Conservation (phyloP, 2,329 filamentous ascomycete genomes). For the Incumbomyces lentus region DNA sequence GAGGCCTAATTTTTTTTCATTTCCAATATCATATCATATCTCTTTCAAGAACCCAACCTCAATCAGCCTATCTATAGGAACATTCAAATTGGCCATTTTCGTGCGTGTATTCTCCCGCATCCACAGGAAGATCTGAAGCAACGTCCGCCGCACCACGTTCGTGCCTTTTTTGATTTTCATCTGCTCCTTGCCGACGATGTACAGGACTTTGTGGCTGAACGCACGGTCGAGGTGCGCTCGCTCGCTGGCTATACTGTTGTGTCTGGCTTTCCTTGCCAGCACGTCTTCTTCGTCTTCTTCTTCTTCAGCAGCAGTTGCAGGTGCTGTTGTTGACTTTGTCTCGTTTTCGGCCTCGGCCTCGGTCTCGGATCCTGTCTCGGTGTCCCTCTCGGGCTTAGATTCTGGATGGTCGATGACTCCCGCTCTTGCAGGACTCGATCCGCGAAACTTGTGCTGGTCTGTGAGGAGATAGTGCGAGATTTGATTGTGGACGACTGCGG, state of each 20-base stretch:
- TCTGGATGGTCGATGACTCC: too few species aligned
- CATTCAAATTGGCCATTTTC: slow-evolving; percentile 29
- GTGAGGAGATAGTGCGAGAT: slow-evolving; percentile 41
- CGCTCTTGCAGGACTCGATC: background rate
- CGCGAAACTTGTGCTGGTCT: slow-evolving; percentile 1
- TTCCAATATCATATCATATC: slow-evolving; percentile 18
- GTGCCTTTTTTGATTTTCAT: slow-evolving; percentile 26
- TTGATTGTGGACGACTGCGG: slow-evolving; percentile 49
- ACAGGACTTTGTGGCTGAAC: slow-evolving; percentile 39
- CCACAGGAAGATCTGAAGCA: slow-evolving; percentile 29
- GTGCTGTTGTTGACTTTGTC: background rate
- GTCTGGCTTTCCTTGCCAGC: background rate
- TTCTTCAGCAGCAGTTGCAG: too few species aligned
- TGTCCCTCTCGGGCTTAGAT: too few species aligned
- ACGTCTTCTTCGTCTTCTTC: background rate
- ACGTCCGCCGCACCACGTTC: slow-evolving; percentile 21
- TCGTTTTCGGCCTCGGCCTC: too few species aligned
- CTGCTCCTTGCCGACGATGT: slow-evolving; percentile 37
- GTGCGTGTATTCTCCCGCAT: slow-evolving; percentile 30
- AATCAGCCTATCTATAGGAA: slow-evolving; percentile 29
- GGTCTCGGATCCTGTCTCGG: too few species aligned
- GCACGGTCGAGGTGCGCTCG: slow-evolving; percentile 32
- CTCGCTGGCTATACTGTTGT: slow-evolving; percentile 7
- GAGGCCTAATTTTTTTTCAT: too few species aligned
- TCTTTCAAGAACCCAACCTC: slow-evolving; percentile 35